A percentile compares a stretch with the other conserved stretches of the same genome.
Evolutionary conservation across 2,329 filamentous ascomycete species (phyloP).

Genomic region (Malbranchea zuffiana): DNA sequence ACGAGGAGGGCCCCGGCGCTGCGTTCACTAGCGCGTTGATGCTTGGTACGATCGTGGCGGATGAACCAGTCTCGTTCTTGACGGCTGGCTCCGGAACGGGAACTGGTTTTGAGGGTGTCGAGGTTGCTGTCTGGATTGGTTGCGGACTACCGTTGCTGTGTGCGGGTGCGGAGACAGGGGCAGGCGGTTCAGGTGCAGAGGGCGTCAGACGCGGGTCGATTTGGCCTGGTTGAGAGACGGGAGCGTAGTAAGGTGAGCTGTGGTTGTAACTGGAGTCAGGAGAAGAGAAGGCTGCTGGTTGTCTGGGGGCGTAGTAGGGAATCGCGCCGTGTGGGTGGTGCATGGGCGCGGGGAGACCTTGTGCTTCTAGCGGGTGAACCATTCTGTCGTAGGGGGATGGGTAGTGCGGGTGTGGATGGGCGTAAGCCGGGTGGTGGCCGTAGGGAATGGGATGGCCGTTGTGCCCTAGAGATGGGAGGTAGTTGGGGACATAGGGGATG

Average conservation of each 20-base stretch:
- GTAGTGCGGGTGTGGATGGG: conserved; percentile 20
- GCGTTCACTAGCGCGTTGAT: conserved; percentile 40
- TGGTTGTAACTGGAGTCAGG: conserved; percentile 1
- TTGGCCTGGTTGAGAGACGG: conserved; percentile 5
- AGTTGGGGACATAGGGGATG: conserved; percentile 27
- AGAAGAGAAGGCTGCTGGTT: conserved; percentile 1
- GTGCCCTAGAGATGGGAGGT: conserved; percentile 27
- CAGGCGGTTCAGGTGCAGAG: conserved; percentile 2
- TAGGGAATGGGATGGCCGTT: conserved; percentile 25
- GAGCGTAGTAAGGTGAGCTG: neutral
- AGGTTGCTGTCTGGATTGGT: conserved; percentile 18
- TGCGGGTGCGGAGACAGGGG: neutral
- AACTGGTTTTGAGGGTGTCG: conserved; percentile 19
- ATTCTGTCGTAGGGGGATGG: conserved; percentile 27
- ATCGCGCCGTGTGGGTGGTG: conserved; percentile 18
- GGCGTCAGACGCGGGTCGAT: conserved; percentile 3
- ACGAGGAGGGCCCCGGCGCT: conserved; percentile 19
- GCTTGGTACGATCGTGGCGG: conserved; percentile 41
- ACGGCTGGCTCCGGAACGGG: conserved; percentile 13
- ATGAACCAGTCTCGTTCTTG: conserved; percentile 21
- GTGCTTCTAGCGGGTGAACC: conserved; percentile 23
- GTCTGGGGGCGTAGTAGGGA: conserved; percentile 6
- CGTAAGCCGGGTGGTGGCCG: conserved; percentile 22
- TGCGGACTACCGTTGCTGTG: conserved; percentile 1
- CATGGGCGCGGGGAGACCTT: conserved; percentile 19